These are phyloP conservation scores for Pseudocercospora pini-densiflorae DNA, from an alignment of 2,329 filamentous ascomycete species.

Conservation along the genomic window DNA sequence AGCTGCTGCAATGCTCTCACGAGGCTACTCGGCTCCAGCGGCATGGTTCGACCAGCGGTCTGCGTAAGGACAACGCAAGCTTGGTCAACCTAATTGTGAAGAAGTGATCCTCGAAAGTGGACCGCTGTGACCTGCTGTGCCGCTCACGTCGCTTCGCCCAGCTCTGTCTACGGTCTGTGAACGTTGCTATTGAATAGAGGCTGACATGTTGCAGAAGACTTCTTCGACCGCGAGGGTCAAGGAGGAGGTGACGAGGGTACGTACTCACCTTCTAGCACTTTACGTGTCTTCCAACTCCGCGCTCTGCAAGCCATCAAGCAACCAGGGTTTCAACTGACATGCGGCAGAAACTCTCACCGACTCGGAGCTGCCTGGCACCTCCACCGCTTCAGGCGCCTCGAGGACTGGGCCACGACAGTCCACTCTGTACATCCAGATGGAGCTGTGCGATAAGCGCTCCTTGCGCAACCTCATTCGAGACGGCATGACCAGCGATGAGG, in stretches of 20 bases:
- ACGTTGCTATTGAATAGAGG: neutral
- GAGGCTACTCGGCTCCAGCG: no score
- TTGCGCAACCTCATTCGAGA: constrained; percentile 84
- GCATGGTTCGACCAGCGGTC: no score
- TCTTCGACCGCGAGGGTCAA: constrained; percentile 40
- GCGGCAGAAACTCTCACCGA: constrained; percentile 32
- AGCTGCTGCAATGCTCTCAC: no score
- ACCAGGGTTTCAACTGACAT: neutral
- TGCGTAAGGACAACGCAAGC: no score
- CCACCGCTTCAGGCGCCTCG: constrained; percentile 3
- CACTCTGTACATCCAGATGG: constrained; percentile 97
- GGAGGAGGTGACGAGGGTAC: constrained; percentile 41
- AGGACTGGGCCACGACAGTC: neutral
- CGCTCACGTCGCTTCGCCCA: neutral
- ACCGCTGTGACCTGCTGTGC: neutral
- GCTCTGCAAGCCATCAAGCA: neutral
- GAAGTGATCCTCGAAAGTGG: neutral
- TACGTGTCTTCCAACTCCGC: neutral
- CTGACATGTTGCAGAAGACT: constrained; percentile 13
- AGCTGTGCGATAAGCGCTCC: constrained; percentile 94
- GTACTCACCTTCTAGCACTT: neutral
- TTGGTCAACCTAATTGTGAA: neutral
- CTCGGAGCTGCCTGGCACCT: constrained; percentile 1
- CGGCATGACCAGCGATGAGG: constrained; percentile 74
- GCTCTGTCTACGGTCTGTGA: neutral